phyloP scores from a whole-genome alignment of 768 basidiomycete genomes.

The Suillus lakei region DNA sequence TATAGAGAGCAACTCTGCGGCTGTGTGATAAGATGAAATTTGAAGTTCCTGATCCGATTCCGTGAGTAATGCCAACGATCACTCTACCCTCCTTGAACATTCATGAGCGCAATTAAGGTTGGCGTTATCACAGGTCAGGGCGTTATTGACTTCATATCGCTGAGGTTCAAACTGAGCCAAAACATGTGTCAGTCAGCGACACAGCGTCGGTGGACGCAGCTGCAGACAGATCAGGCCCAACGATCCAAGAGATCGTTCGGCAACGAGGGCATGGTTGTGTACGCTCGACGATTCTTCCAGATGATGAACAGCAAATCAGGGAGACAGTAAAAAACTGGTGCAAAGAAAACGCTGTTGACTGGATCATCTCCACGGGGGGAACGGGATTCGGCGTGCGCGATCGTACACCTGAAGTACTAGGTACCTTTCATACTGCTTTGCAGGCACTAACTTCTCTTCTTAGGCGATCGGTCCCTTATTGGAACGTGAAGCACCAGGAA shows the following conservation, averaged over 20 bases:
- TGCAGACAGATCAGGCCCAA: slow-evolving; percentile 71
- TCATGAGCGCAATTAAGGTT: slow-evolving; percentile 29
- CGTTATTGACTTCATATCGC: background rate
- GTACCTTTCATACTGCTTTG: background rate
- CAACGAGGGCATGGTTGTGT: slow-evolving; percentile 42
- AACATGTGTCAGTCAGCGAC: slow-evolving; percentile 63
- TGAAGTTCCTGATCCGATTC: background rate
- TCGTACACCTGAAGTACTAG: slow-evolving; percentile 76
- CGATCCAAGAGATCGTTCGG: slow-evolving; percentile 56
- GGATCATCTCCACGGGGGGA: slow-evolving; percentile 85
- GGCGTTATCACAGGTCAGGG: slow-evolving; percentile 33
- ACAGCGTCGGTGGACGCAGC: slow-evolving; percentile 54
- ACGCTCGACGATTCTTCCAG: slow-evolving; percentile 59
- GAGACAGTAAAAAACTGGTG: slow-evolving; percentile 51
- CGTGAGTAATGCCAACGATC: background rate
- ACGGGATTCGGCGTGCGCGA: slow-evolving; percentile 87
- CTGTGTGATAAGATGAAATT: background rate
- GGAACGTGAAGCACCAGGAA: slow-evolving; percentile 67
- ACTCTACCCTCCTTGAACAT: background rate
- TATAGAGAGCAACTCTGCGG: slow-evolving; percentile 29
- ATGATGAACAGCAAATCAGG: slow-evolving; percentile 61
- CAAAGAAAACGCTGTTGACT: slow-evolving; percentile 55
- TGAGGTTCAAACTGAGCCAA: background rate
- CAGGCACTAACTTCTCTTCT: background rate
- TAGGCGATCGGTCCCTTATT: slow-evolving; percentile 69